Evolutionary conservation across 192 early-diverging fungal genomes (phyloP).

Genomic region (Linnemannia schmuckeri): DNA sequence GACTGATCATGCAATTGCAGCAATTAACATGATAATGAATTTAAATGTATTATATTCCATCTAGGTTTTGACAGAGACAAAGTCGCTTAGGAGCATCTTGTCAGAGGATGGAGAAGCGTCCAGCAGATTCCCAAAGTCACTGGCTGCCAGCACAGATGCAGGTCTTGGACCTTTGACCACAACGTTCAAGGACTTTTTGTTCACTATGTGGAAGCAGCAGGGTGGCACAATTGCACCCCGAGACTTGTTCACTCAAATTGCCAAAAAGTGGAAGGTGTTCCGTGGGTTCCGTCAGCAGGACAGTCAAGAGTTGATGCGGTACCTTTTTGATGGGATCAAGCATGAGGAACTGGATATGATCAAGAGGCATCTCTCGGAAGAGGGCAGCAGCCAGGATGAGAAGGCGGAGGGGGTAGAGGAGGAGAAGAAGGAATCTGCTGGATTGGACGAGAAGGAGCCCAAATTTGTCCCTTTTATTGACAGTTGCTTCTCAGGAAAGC

Average conservation of each 20-base stretch:
- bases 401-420: neutral
- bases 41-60: too few species aligned
- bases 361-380: conserved; percentile 38
- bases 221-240: conserved; percentile 58
- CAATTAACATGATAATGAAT: too few species aligned
- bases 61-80: conserved; percentile 45
- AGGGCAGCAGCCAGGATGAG: neutral
- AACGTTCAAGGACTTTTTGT: conserved; percentile 35
- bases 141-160: conserved; percentile 28
- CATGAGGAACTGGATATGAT: conserved; percentile 65
- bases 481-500: conserved; percentile 73
- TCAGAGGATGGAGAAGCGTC: conserved; percentile 18
- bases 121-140: conserved; percentile 15
- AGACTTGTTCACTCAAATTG: conserved; percentile 65
- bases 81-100: conserved; percentile 34
- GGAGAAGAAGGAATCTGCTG: neutral
- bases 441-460: neutral
- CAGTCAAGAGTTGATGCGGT: conserved; percentile 76
- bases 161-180: conserved; percentile 29
- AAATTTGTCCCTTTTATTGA: conserved; percentile 69
- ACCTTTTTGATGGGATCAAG: conserved; percentile 70
- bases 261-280: conserved; percentile 67
- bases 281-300: conserved; percentile 73
- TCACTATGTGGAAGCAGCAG: conserved; percentile 48
- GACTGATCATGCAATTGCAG: too few species aligned